Evolutionary conservation across 192 early-diverging fungal species (phyloP).

Genomic region (Entomortierella parvispora): DNA sequence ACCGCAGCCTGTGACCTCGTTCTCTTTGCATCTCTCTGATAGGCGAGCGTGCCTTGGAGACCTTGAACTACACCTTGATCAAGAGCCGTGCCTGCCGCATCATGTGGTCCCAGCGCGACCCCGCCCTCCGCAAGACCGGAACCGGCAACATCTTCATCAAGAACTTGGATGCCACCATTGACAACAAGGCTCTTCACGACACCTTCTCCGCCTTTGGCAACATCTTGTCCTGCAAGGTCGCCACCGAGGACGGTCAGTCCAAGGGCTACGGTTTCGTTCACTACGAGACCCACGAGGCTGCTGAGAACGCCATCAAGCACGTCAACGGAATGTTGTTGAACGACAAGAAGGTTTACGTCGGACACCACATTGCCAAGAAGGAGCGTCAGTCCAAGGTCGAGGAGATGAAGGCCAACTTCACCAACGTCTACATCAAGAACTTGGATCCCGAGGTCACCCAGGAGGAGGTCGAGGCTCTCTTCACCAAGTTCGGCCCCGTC

Average conservation of each 20-base stretch:
- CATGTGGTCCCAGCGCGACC: slow-evolving; percentile 99
- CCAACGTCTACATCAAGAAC: slow-evolving; percentile 99
- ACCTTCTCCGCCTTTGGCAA: slow-evolving; percentile 98
- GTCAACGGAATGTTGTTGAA: slow-evolving; percentile 99
- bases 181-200: slow-evolving; percentile 99
- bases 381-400: slow-evolving; percentile 93
- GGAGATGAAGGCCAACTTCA: slow-evolving; percentile 91
- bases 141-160: slow-evolving; percentile 99
- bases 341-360: slow-evolving; percentile 97
- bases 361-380: slow-evolving; percentile 90
- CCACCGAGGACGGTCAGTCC: slow-evolving; percentile 82
- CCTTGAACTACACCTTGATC: slow-evolving; percentile 95
- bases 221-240: slow-evolving; percentile 98
- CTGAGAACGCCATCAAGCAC: slow-evolving; percentile 94
- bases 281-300: slow-evolving; percentile 95
- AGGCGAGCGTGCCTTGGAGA: slow-evolving; percentile 92
- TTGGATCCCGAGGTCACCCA: slow-evolving; percentile 82
- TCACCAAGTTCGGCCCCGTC: slow-evolving; percentile 82
- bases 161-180: slow-evolving; percentile 96
- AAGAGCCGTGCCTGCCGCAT: slow-evolving; percentile 97
- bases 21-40: slow-evolving; percentile 1
- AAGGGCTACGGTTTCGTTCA: slow-evolving; percentile 99
- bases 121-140: slow-evolving; percentile 86
- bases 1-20: neutral
- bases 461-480: slow-evolving; percentile 82